These are phyloP conservation scores for Posidonia australis DNA, from an alignment of 106 monocot species.

Conservation along the genomic window DNA sequence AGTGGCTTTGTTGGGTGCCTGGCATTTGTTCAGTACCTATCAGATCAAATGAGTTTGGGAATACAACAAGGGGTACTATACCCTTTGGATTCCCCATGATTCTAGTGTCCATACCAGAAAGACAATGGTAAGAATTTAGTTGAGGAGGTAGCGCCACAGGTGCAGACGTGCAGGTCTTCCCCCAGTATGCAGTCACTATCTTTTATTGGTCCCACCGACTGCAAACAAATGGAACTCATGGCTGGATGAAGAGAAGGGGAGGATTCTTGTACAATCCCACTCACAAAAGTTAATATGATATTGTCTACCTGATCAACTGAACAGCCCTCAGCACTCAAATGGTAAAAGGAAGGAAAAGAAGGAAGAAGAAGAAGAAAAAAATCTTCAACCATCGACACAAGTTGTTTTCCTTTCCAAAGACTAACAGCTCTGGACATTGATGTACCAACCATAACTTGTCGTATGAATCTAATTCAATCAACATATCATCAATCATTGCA, in stretches of 20 bases:
- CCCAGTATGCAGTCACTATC: background rate
- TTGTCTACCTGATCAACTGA: background rate
- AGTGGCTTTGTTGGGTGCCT: background rate
- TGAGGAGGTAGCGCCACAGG: background rate
- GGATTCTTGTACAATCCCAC: conserved; percentile 1
- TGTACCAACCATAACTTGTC: too few species aligned
- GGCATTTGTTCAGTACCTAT: background rate
- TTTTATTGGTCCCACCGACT: background rate
- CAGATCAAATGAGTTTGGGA: background rate
- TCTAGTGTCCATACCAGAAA: background rate
- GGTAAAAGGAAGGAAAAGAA: background rate
- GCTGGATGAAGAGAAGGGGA: background rate
- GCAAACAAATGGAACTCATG: background rate
- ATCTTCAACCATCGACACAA: too few species aligned
- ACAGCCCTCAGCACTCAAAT: background rate
- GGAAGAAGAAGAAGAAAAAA: too few species aligned
- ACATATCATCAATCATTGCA: too few species aligned
- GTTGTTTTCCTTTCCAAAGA: too few species aligned
- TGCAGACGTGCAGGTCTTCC: background rate
- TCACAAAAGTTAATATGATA: background rate
- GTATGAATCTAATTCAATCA: too few species aligned
- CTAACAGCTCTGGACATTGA: too few species aligned
- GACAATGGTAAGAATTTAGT: background rate
- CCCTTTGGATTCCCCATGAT: conserved; percentile 7
- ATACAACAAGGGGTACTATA: background rate